Evolutionary conservation across 2,329 filamentous ascomycete genomes (phyloP), one percentile per base, ranked within the genome.

Genomic region (Sclerotinia trifoliorum): DNA sequence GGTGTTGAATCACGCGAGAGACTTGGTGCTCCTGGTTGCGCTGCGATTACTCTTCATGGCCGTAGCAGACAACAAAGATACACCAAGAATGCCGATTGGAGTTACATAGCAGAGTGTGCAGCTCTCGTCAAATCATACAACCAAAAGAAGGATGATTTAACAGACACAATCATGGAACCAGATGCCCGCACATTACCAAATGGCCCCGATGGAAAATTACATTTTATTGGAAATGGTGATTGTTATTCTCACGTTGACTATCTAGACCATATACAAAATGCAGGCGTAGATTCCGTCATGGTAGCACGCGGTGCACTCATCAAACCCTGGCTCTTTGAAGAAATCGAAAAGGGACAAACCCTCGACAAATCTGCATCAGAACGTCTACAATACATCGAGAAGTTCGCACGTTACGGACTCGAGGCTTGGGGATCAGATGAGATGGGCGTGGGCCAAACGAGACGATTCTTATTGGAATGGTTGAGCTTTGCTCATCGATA

Each of bases 311-410:
- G 95, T 68, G 95, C 95, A 13, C 85, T 99, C 69, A 92, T 98
- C 81, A 99, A 99, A 81, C 95, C 95, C 0, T 99, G 95, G 95
- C 84, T 99, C 71, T 99, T 98, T 77, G 95, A 99, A 79, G 95
- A 99, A 80, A 98, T 99, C 67, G 87, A 92, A 73, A 86, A 88
- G 71, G 91, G 91, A 6, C 95, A 98, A 80, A 97, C 98, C 77
- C 86, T 99, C 51, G 95, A 99, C 83, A 99, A 99, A 80, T 93
- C 92, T 3, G 90, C 94, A 2, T 85, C 88, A 6, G 94, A 99
- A 82, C 90, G 95, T 68, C 85, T 99, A 42, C 81, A 83, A 48
- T 93, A 96, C 76, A 83, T 99, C 48, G 93, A 97, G 80, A 93
- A 93, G 76, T 99, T 97, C 77, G 91, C 87, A 67, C 89, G 90